A percentile compares a stretch with the other conserved stretches of the same genome.
These are phyloP conservation scores for Neurospora sp. DNA, from an alignment of 495 filamentous ascomycete species.

Conservation along the genomic window DNA sequence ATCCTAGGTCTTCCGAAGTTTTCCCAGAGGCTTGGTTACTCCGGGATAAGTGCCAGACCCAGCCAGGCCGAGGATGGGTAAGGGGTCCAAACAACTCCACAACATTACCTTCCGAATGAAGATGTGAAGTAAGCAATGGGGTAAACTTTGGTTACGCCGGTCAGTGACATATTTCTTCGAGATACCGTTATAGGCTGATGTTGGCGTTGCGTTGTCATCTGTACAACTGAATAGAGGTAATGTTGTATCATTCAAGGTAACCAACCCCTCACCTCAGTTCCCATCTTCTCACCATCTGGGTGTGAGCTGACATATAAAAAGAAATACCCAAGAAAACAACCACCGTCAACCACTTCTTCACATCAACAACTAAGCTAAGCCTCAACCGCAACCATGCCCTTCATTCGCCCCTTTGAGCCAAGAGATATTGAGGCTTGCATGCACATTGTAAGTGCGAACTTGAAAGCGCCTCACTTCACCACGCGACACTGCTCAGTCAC, in stretches of 20 bases:
- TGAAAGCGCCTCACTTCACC: background rate
- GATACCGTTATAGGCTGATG: background rate
- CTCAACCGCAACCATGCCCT: slow-evolving; percentile 16
- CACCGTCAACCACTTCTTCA: background rate
- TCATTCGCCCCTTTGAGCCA: slow-evolving; percentile 23
- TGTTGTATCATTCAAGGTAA: background rate
- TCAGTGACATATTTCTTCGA: background rate
- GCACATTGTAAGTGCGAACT: slow-evolving; percentile 20
- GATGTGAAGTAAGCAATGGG: background rate
- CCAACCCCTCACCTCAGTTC: background rate
- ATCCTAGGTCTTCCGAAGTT: background rate
- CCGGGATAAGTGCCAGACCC: background rate
- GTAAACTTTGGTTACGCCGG: background rate
- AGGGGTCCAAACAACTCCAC: background rate
- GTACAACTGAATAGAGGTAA: background rate
- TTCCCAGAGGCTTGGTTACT: background rate
- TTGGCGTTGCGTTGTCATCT: background rate
- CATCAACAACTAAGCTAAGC: background rate
- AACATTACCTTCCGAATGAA: background rate
- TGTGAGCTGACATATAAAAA: background rate
- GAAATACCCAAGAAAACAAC: background rate
- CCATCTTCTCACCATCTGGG: background rate
- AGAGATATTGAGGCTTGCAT: slow-evolving; percentile 25
- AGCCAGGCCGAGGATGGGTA: background rate
- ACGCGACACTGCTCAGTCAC: background rate